phyloP scores from a whole-genome alignment of 345 rosid species.

The Draba incana region DNA sequence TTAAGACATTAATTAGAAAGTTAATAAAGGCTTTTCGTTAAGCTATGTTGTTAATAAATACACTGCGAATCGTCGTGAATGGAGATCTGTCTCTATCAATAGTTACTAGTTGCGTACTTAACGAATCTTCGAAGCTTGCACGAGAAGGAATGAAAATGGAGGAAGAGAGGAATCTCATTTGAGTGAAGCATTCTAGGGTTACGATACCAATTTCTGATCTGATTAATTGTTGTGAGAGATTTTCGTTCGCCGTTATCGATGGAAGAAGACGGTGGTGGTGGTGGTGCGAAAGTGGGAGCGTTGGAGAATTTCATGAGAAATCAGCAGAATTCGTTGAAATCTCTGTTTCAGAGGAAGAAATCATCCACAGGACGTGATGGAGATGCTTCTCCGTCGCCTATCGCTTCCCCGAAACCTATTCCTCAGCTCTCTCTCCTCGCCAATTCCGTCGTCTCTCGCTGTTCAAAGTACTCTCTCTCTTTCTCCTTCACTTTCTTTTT shows the following conservation, averaged over 20 bases:
- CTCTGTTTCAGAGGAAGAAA: conserved; percentile 66
- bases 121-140: conserved; percentile 29
- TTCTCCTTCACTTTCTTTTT: not conserved
- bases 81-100: not conserved
- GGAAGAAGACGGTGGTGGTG: conserved; percentile 41
- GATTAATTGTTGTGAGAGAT: conserved; percentile 8
- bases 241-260: conserved; percentile 7
- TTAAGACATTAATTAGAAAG: not conserved
- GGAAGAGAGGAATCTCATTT: conserved; percentile 28
- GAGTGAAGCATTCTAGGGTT: conserved; percentile 1
- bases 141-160: conserved; percentile 11
- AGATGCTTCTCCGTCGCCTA: conserved; percentile 34
- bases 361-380: conserved; percentile 44
- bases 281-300: conserved; percentile 35
- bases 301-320: conserved; percentile 61
- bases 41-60: not conserved
- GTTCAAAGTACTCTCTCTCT: conserved; percentile 59
- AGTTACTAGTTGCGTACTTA: not conserved
- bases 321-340: conserved; percentile 64
- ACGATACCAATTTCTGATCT: conserved; percentile 20
- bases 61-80: conserved; percentile 5
- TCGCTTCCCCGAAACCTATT: conserved; percentile 59
- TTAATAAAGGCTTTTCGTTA: conserved; percentile 11
- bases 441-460: conserved; percentile 86
- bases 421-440: conserved; percentile 87